These are phyloP conservation scores for Neofusicoccum sp. DNA, from an alignment of 2,329 filamentous ascomycete genomes.

Conservation along the genomic window DNA sequence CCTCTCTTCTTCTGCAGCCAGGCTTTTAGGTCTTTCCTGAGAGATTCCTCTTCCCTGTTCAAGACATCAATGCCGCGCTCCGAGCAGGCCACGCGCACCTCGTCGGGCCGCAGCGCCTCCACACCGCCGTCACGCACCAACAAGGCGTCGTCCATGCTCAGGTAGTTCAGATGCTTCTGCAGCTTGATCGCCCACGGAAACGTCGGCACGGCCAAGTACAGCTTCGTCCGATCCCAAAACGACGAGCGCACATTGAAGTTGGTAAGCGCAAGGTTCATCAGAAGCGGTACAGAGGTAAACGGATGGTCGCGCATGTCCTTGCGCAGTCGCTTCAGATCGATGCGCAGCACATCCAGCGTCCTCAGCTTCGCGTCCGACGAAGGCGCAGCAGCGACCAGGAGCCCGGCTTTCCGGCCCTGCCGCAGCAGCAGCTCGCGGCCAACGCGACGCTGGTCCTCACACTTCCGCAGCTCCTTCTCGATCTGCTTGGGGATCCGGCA, in stretches of 20 bases:
- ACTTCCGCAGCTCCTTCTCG: constrained; percentile 1
- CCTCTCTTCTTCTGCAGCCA: not conserved
- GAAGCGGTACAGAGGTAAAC: not conserved
- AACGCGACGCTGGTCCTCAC: not conserved
- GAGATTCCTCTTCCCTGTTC: constrained; percentile 39
- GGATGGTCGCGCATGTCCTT: constrained; percentile 31
- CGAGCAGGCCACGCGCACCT: constrained; percentile 70
- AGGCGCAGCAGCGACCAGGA: not conserved
- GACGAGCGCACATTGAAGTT: constrained; percentile 45
- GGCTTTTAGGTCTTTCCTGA: constrained; percentile 39
- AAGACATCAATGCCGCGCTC: constrained; percentile 67
- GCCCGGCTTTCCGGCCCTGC: constrained; percentile 21
- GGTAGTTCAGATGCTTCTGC: constrained; percentile 56
- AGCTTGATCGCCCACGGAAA: constrained; percentile 56
- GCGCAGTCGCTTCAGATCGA: not conserved
- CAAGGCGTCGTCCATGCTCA: constrained; percentile 72
- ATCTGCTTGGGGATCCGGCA: constrained; percentile 83
- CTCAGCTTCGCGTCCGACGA: not conserved
- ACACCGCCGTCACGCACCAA: constrained; percentile 66
- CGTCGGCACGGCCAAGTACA: constrained; percentile 51
- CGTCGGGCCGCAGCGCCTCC: constrained; percentile 59
- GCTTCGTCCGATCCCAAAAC: constrained; percentile 46
- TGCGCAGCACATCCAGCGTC: not conserved
- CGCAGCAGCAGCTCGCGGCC: constrained; percentile 3
- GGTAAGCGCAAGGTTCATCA: constrained; percentile 34